A percentile compares a stretch with the other conserved stretches of the same genome.
These are phyloP conservation scores for Phytopythium ostracodes DNA, from an alignment of 352 stramenopile genomes.

Conservation along the genomic window DNA sequence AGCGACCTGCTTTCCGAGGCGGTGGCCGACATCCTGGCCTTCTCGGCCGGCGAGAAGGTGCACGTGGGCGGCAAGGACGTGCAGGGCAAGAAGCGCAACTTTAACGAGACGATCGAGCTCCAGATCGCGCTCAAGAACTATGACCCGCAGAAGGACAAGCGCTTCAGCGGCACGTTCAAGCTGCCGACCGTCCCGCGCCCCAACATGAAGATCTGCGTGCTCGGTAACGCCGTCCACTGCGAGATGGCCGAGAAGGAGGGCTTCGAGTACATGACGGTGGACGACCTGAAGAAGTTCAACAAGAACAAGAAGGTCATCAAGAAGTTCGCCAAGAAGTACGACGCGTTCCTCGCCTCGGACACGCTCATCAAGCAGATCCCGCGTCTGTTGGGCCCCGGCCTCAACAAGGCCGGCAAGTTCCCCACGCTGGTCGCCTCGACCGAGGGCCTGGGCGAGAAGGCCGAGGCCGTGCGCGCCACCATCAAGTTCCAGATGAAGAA, in stretches of 20 bases:
- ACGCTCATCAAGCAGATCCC: slow-evolving; percentile 99
- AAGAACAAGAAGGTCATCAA: slow-evolving; percentile 99
- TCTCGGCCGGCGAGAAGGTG: slow-evolving; percentile 93
- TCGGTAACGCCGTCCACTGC: slow-evolving; percentile 98
- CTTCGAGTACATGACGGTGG: slow-evolving; percentile 98
- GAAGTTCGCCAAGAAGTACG: slow-evolving; percentile 99
- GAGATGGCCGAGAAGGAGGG: slow-evolving; percentile 98
- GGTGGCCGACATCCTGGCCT: slow-evolving; percentile 96
- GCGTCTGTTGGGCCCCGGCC: slow-evolving; percentile 97
- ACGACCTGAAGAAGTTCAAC: slow-evolving; percentile 99
- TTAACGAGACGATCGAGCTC: slow-evolving; percentile 99
- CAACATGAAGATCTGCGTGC: slow-evolving; percentile 97
- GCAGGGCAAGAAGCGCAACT: slow-evolving; percentile 99
- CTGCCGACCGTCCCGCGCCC: slow-evolving; percentile 94
- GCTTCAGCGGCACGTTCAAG: slow-evolving; percentile 99
- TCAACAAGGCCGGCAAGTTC: slow-evolving; percentile 99
- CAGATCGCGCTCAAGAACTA: slow-evolving; percentile 99
- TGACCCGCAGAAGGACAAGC: slow-evolving; percentile 99
- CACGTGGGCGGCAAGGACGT: slow-evolving; percentile 88
- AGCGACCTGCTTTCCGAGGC: slow-evolving; percentile 94
- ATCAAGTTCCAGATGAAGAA: slow-evolving; percentile 99
- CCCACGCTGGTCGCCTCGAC: slow-evolving; percentile 93
- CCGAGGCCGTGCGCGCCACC: slow-evolving; percentile 96
- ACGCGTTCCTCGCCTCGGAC: slow-evolving; percentile 99
- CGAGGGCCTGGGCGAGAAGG: slow-evolving; percentile 98